phyloP scores from a whole-genome alignment of 129 eudicot genomes.

The Chrysanthemum lavandulifolium region DNA sequence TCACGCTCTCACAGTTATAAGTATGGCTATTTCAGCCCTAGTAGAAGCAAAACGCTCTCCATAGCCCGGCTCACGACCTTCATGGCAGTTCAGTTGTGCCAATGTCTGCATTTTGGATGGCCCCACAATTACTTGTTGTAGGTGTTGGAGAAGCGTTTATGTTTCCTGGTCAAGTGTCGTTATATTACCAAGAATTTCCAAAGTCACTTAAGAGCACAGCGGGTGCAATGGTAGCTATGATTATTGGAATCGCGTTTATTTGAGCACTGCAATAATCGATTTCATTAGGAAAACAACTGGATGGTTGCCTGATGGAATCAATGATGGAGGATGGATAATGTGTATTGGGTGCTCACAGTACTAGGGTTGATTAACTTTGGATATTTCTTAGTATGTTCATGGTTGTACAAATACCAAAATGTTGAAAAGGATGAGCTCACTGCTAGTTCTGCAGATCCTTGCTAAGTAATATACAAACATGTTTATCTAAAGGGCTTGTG shows the following conservation, averaged over 20 bases:
- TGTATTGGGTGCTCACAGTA: constrained; percentile 44
- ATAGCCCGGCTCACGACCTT: constrained; percentile 19
- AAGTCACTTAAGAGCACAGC: constrained; percentile 41
- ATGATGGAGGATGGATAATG: constrained; percentile 53
- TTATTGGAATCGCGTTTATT: constrained; percentile 47
- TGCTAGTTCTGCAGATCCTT: background rate
- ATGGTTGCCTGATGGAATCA: constrained; percentile 57
- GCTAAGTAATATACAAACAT: constrained; percentile 1
- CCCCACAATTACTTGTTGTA: constrained; percentile 42
- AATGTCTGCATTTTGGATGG: constrained; percentile 59
- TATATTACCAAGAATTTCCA: constrained; percentile 64
- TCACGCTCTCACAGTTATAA: constrained; percentile 39
- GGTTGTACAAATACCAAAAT: constrained; percentile 44
- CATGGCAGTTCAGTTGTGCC: constrained; percentile 17
- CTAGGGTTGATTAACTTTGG: constrained; percentile 50
- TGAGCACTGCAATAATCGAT: constrained; percentile 46
- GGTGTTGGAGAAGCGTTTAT: constrained; percentile 64
- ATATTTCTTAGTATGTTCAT: constrained; percentile 48
- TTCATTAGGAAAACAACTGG: constrained; percentile 32
- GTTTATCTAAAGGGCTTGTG: no score
- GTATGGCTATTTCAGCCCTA: constrained; percentile 62
- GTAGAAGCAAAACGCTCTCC: constrained; percentile 50
- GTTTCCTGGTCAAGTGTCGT: constrained; percentile 50
- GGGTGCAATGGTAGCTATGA: constrained; percentile 48
- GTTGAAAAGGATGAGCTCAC: constrained; percentile 16